Evolutionary conservation across 106 monocot species (phyloP).

Genomic region (Alisma plantagoaquatica): DNA sequence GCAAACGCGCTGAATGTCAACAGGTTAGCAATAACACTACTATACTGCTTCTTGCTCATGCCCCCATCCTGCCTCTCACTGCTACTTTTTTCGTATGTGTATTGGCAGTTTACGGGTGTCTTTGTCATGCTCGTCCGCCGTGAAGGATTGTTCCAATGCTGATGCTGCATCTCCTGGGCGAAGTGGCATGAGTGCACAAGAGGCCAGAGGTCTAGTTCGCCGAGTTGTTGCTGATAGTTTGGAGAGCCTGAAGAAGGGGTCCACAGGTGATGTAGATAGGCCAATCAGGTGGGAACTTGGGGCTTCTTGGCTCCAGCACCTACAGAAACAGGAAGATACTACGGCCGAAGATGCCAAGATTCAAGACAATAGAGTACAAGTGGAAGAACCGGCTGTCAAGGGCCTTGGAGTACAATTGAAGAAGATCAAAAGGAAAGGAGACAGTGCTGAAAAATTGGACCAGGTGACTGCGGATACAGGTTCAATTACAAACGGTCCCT

Average conservation of each 20-base stretch:
- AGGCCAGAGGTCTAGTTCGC: slow-evolving; percentile 23
- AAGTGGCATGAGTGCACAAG: too few relatives aligned
- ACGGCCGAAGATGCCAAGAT: slow-evolving; percentile 19
- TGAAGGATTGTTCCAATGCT: too few relatives aligned
- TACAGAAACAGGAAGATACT: slow-evolving; percentile 51
- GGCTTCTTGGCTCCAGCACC: slow-evolving; percentile 56
- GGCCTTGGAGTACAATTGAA: slow-evolving; percentile 82
- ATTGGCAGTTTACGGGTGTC: too few relatives aligned
- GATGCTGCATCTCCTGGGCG: too few relatives aligned
- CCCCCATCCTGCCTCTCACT: too few relatives aligned
- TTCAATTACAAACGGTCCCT: not conserved
- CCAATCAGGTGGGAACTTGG: slow-evolving; percentile 85
- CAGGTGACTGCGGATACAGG: not conserved
- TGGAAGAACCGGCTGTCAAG: slow-evolving; percentile 45
- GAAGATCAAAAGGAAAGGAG: slow-evolving; percentile 54
- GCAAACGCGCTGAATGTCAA: slow-evolving; percentile 79
- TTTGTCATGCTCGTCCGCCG: too few relatives aligned
- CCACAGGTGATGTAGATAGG: slow-evolving; percentile 12
- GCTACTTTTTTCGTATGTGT: too few relatives aligned
- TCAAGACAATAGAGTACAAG: slow-evolving; percentile 16
- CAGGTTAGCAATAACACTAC: too few relatives aligned
- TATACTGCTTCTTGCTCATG: too few relatives aligned
- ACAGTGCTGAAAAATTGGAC: slow-evolving; percentile 6
- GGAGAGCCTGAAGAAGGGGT: slow-evolving; percentile 26
- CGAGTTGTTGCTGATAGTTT: slow-evolving; percentile 57